Base-by-base conservation (phyloP, 169 alveolate species). In the Plasmodium berghei region DNA sequence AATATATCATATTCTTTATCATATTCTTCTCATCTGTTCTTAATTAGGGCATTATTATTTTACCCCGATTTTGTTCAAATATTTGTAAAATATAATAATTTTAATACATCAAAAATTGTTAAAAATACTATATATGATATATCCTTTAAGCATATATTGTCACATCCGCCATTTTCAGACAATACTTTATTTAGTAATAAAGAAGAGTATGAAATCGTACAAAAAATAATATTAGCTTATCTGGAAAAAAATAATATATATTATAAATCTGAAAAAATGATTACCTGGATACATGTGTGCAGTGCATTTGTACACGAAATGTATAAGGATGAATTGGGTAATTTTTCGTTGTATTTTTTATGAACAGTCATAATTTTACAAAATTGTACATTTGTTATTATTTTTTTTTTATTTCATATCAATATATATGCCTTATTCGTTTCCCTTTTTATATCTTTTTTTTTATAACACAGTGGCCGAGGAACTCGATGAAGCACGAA, bases 211-310 rank as follows among this genome's bases (percentile, higher is more conserved):
- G 89, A 61, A 14, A 63, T 22, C 2, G 75, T 75, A n/a, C 89
- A 75, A 14, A 75, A 75, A 45, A n/a, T 75, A 12, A 63, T 75
- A 10, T 22, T 45, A 1, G 62, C 75, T 20, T 75, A 62, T 55
- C 9, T 75, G 9, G 89, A 75, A 49, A 75, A 75, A 56, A 63
- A 63, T 28, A 75, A 75, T 14, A 75, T 75, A 9, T 75, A 75
- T 49, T 75, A 75, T 58, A 75, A 75, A 14, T 75, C 89, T 12
- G 89, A 75, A 24, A 62, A 49, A 18, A 48, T 75, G n/a, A 75
- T 75, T 42, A 75, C 89, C 22, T 75, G 89, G 89, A 14, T 75
- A 12, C 89, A 75, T 56, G 89, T 75, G 42, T 75, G 89, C 52
- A 62, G 89, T n/a, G 49, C 72, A n/a, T 75, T 63, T 18, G 54